Evolutionary conservation across 371 early-diverging fungal species (phyloP).

Genomic region (Rhizopus microsporus): DNA sequence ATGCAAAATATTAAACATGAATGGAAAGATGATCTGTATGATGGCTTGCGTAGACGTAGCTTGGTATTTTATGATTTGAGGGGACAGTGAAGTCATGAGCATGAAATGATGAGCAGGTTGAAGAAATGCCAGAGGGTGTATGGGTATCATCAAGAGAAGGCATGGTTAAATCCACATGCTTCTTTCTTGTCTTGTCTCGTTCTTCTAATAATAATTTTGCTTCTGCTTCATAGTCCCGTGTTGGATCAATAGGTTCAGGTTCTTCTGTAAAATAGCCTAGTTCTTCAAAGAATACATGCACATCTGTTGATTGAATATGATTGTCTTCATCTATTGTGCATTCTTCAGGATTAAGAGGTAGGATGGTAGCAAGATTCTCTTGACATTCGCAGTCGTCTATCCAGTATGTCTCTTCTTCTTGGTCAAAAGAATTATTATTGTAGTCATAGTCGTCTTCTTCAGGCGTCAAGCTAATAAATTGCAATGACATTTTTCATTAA

Average conservation of each 20-base stretch:
- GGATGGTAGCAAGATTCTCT: conserved; percentile 33
- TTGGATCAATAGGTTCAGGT: conserved; percentile 40
- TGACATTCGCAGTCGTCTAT: conserved; percentile 36
- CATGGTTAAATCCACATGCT: conserved; percentile 30
- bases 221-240: conserved; percentile 37
- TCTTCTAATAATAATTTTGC: conserved; percentile 22
- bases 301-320: conserved; percentile 23
- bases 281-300: conserved; percentile 32
- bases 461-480: conserved; percentile 22
- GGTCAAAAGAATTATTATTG: conserved; percentile 4
- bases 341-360: conserved; percentile 30
- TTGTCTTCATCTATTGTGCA: conserved; percentile 26
- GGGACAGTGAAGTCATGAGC: neutral
- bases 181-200: conserved; percentile 27
- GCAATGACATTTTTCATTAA: neutral
- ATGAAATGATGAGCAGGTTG: conserved; percentile 26
- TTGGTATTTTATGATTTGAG: neutral
- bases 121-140: conserved; percentile 20
- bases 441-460: conserved; percentile 27
- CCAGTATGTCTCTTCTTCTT: conserved; percentile 15
- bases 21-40: neutral
- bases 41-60: neutral
- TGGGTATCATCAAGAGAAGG: conserved; percentile 27
- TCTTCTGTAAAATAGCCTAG: conserved; percentile 36
- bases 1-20: neutral